These are phyloP conservation scores for Oryza meyeriana DNA, from an alignment of 176 grass and related monocot genomes.

Conservation along the genomic window DNA sequence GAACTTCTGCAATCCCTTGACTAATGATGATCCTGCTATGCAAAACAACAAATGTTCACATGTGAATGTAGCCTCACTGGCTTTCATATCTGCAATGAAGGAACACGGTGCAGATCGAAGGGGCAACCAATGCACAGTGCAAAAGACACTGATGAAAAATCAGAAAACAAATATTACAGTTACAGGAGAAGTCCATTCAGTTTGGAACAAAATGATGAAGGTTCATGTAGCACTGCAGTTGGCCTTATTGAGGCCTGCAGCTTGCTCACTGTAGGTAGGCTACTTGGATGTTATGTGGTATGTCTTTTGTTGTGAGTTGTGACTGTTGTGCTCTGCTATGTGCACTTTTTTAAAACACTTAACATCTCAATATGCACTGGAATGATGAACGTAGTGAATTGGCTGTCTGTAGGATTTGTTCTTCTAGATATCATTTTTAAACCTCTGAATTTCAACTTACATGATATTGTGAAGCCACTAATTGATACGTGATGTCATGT, in stretches of 20 bases:
- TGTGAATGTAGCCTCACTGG: background rate
- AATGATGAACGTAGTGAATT: constrained; percentile 13
- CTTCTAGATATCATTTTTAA: constrained; percentile 20
- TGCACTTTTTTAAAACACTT: too few species aligned
- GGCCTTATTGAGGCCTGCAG: background rate
- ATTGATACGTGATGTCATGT: background rate
- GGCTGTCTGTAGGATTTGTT: background rate
- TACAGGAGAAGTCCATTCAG: constrained; percentile 22
- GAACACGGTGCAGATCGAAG: background rate
- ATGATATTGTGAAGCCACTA: background rate
- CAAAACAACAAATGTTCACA: background rate
- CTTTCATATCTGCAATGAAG: background rate
- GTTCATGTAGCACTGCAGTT: constrained; percentile 27
- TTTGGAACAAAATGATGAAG: constrained; percentile 35
- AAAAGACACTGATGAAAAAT: background rate
- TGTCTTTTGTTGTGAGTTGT: background rate
- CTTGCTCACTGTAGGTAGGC: background rate
- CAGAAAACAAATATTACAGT: constrained; percentile 6
- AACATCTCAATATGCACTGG: background rate
- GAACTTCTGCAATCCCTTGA: constrained; percentile 8
- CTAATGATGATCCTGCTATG: background rate
- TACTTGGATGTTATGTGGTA: constrained; percentile 2
- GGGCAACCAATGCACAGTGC: constrained; percentile 23
- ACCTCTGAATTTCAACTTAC: constrained; percentile 1
- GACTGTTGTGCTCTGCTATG: background rate